Conservation (phyloP, 2,329 filamentous ascomycete genomes). For the Sclerotinia borealis region DNA sequence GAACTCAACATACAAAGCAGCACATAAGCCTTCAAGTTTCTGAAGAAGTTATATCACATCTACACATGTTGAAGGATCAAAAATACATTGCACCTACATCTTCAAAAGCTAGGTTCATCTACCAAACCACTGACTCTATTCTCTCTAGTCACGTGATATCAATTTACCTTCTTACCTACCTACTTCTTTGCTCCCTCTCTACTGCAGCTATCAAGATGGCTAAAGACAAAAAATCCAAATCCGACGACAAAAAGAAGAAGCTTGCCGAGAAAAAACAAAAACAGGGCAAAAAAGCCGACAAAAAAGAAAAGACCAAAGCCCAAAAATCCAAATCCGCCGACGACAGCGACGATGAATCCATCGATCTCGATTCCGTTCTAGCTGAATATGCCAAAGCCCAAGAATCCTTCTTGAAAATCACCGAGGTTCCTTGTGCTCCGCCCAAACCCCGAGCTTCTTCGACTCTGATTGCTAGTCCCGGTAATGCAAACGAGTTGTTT, state of each 20-base stretch:
- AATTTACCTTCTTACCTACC: not conserved
- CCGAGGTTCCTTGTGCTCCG: slow-evolving; percentile 67
- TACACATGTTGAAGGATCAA: not conserved
- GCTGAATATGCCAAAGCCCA: slow-evolving; percentile 91
- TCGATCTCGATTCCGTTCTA: slow-evolving; percentile 87
- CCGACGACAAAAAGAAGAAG: slow-evolving; percentile 46
- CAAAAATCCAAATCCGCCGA: slow-evolving; percentile 64
- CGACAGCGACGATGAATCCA: slow-evolving; percentile 85
- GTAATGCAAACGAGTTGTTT: slow-evolving; percentile 80
- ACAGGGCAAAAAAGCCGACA: slow-evolving; percentile 84
- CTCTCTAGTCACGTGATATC: not conserved
- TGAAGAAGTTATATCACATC: not conserved
- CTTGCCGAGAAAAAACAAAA: slow-evolving; percentile 64
- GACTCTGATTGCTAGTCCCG: slow-evolving; percentile 77
- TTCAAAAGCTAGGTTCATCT: not conserved
- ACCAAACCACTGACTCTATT: not conserved
- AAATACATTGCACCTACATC: too few relatives aligned
- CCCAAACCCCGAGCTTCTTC: slow-evolving; percentile 75
- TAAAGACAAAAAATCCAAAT: slow-evolving; percentile 45
- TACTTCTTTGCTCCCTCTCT: too few relatives aligned
- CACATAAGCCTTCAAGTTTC: not conserved
- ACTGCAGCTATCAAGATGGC: slow-evolving; percentile 37
- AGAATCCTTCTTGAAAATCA: slow-evolving; percentile 90
- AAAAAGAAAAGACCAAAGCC: slow-evolving; percentile 67
- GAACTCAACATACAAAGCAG: not conserved